phyloP scores from a whole-genome alignment of 208 protist species.

The Trypanosoma melophagium region DNA sequence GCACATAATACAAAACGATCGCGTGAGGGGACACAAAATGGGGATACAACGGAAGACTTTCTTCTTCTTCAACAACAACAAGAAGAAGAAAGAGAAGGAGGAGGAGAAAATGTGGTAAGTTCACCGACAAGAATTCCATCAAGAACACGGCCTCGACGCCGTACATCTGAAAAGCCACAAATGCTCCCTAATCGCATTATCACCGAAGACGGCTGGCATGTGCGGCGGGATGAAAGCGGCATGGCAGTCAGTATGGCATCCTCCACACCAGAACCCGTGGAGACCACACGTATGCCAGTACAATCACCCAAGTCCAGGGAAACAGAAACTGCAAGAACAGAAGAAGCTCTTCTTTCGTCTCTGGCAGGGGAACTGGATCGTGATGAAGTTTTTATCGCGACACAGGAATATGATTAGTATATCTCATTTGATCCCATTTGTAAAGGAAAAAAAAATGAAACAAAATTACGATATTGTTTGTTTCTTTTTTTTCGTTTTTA shows the following conservation, averaged over 20 bases:
- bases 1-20: constrained; percentile 28
- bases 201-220: constrained; percentile 69
- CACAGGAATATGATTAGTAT: constrained; percentile 72
- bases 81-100: background rate
- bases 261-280: constrained; percentile 52
- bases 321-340: background rate
- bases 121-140: background rate
- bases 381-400: constrained; percentile 80
- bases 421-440: too few relatives aligned
- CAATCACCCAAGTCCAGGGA: background rate
- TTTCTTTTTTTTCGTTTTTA: too few relatives aligned
- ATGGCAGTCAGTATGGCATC: constrained; percentile 25
- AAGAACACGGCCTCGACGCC: background rate
- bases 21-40: constrained; percentile 24
- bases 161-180: constrained; percentile 11
- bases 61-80: constrained; percentile 1
- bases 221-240: constrained; percentile 27
- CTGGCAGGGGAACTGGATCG: constrained; percentile 38
- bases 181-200: constrained; percentile 48
- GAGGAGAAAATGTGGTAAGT: background rate
- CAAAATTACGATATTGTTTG: too few relatives aligned
- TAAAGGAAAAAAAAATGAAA: too few relatives aligned
- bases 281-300: background rate
- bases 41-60: constrained; percentile 1
- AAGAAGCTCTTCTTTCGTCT: constrained; percentile 35